These are phyloP conservation scores for Gossypium ekmanianum DNA, from an alignment of 345 rosid species.

Conservation along the genomic window DNA sequence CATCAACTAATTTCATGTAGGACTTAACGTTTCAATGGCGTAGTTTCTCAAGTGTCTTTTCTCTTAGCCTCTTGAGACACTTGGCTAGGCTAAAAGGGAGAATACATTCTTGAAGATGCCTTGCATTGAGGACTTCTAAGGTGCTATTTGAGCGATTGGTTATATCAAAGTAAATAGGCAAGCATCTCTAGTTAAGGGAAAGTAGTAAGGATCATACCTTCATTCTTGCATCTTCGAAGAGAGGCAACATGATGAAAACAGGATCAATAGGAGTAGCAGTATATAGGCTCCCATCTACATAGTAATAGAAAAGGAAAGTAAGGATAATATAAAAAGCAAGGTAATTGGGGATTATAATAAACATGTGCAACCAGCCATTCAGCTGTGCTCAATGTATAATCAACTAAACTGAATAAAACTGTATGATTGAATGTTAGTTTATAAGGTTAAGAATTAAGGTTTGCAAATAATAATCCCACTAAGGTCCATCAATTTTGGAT, in stretches of 20 bases:
- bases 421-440: background rate
- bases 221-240: slow-evolving; percentile 86
- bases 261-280: slow-evolving; percentile 83
- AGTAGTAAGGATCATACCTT: slow-evolving; percentile 39
- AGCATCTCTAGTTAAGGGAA: background rate
- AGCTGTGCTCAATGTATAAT: background rate
- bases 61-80: background rate
- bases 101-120: background rate
- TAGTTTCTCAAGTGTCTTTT: background rate
- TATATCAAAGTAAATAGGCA: background rate
- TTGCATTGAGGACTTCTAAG: background rate
- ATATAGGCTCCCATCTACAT: slow-evolving; percentile 71
- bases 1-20: background rate
- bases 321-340: slow-evolving; percentile 2
- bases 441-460: background rate
- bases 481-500: background rate
- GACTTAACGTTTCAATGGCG: background rate
- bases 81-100: background rate
- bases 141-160: background rate
- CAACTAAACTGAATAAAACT: background rate
- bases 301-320: background rate
- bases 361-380: background rate
- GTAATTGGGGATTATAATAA: background rate
- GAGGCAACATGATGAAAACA: slow-evolving; percentile 71
- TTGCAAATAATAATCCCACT: background rate